Conservation (phyloP, 176 grass and related monocot genomes). For the Hordeum vulgare region DNA sequence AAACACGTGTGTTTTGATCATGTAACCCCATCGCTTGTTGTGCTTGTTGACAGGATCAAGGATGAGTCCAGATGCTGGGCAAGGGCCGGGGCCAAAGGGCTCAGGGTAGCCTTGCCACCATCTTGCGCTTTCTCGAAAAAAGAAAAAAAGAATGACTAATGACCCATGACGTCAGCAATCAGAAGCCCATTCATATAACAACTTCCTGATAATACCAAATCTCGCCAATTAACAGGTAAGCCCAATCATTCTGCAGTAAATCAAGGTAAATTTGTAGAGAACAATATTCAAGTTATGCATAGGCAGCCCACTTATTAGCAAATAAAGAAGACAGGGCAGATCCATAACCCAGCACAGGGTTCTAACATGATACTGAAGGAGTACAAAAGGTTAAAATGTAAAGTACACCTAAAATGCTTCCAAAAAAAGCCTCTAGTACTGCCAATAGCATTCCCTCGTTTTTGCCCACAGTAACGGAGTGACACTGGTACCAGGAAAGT, state of each 20-base stretch:
- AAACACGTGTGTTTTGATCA: too few species aligned
- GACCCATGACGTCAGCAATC: background rate
- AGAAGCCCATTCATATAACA: background rate
- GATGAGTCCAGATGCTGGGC: too few species aligned
- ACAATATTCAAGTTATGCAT: conserved; percentile 22
- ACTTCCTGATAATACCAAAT: background rate
- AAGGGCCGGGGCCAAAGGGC: too few species aligned
- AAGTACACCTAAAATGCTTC: conserved; percentile 5
- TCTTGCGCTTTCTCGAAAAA: too few species aligned
- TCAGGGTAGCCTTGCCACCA: too few species aligned
- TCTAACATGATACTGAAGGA: conserved; percentile 20
- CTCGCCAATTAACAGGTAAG: background rate
- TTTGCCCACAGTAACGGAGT: background rate
- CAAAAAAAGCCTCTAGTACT: background rate
- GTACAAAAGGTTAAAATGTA: conserved; percentile 14
- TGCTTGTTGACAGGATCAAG: too few species aligned
- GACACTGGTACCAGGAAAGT: conserved; percentile 23
- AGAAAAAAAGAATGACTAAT: background rate
- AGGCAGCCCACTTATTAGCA: background rate
- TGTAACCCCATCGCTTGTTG: too few species aligned
- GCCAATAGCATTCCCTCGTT: background rate
- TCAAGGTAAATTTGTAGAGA: conserved; percentile 13
- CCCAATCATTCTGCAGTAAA: background rate
- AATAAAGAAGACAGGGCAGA: background rate
- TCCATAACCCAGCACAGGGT: background rate